Evolutionary conservation across 2,329 filamentous ascomycete genomes (phyloP).

Genomic region (Anisogramma anomala): DNA sequence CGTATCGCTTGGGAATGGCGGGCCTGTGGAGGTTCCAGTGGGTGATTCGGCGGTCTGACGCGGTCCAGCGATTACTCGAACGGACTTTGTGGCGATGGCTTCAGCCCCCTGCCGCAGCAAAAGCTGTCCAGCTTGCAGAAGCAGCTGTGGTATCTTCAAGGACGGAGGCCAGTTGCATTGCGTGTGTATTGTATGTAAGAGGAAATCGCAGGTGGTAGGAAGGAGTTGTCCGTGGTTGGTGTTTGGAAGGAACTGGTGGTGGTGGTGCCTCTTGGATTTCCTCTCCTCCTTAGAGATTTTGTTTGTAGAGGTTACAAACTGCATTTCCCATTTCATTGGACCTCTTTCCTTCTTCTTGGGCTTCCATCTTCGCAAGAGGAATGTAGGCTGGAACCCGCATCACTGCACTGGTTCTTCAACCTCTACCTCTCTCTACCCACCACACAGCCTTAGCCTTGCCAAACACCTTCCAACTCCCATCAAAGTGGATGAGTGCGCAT

Average conservation of each 20-base stretch:
- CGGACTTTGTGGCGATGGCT: background rate
- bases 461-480: background rate
- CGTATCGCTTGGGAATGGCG: too few species aligned
- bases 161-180: too few species aligned
- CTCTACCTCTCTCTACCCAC: background rate
- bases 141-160: too few species aligned
- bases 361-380: too few species aligned
- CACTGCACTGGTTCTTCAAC: too few species aligned
- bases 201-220: too few species aligned
- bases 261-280: background rate
- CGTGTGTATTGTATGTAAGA: too few species aligned
- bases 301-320: background rate
- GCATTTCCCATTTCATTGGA: background rate
- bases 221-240: background rate
- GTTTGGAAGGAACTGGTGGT: background rate
- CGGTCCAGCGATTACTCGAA: background rate
- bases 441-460: background rate
- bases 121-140: too few species aligned
- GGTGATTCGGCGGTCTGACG: background rate
- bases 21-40: background rate
- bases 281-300: background rate
- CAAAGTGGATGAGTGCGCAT: too few species aligned
- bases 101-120: background rate
- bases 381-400: too few species aligned
- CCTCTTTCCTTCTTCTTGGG: background rate